Base-by-base conservation (phyloP, 2,329 filamentous ascomycete genomes). In the Botrytis galanthina region DNA sequence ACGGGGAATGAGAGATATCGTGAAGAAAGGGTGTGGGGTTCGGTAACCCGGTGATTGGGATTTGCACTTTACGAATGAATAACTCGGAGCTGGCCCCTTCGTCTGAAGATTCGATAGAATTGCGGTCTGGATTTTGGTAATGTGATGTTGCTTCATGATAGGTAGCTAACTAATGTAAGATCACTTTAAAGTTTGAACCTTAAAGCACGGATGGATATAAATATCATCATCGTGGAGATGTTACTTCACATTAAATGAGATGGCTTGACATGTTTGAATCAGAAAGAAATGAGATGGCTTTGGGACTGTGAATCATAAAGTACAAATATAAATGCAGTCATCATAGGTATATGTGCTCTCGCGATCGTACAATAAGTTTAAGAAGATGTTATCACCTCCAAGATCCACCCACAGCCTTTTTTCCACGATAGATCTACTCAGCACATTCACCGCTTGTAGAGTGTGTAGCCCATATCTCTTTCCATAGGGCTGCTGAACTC, bases 1-100 rank as follows among this genome's bases (percentile, higher is more conserved):
- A 66, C 62, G 62, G 20, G 62, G 29, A n/a, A 44, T 26, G 29
- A 48, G n/a, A 46, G 44, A 37, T 66, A 48, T 66, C 62, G 62
- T 66, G 42, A 48, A 66, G 39, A 2, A 39, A 22, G 18, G 14
- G 29, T 66, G 62, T 32, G 9, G 42, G 63, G 22, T 62, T 62
- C 37, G 35, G 35, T 37, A 66, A 66, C 63, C 63, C 44, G 63
- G 63, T 66, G 63, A 66, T 66, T 66, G 63, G 63, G 63, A 66
- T 48, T 66, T 66, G 29, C 44, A 18, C n/a, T 37, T 51, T 26
- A 18, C 35, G 14, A 20, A 35, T 35, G 63, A 66, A 26, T 6
- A 66, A 51, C 32, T 66, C 63, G 63, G 63, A 66, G 46, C 20
- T 44, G 44, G 63, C 44, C 18, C 42, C 12, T 66, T 66, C 63